Evolutionary conservation across 345 rosid species (phyloP), one percentile per base, ranked within the genome.

Genomic region (Brassica cretica): DNA sequence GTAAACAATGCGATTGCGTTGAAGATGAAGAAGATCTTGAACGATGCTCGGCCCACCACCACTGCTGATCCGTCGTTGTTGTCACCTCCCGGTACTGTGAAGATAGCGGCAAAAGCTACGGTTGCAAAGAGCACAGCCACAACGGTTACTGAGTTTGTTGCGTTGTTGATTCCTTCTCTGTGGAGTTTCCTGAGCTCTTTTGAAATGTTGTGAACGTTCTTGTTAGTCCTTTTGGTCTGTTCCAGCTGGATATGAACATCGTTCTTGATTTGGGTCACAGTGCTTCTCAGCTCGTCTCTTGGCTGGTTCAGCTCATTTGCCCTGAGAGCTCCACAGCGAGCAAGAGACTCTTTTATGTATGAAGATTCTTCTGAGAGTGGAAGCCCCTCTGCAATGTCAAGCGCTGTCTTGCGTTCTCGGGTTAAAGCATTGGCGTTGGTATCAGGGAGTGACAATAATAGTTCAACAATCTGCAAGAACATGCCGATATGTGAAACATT

Each of bases 41-140:
- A 90, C 29, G 98, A 87, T 66, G 85, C 60, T 46, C 80, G 21
- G 61, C 76, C 51, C 63, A 86, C 97, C 66, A 87, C 89, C 68
- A 95, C 92, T 39, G 98, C 97, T 74, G 73, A 70, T 39, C 98
- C 98, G 1, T 25, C 53, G 72, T 87, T n/a, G 0, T 37, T 1
- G 81, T 93, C 96, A 49, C 99, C 98, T 58, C 97, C 96, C 0
- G 98, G 98, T 16, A 95, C 93, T 4, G 99, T 95, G 75, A 95
- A 95, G 73, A 95, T 95, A 16, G 98, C 93, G 9, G 98, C 99
- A 68, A 95, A 95, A 33, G 99, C 98, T 70, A 95, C 96, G 2
- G 98, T 93, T 35, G 98, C 99, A 70, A 95, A 93, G 68, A 95
- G 85, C 65, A 95, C 97, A n/a, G 99, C 99, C 65, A 93, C 99